Evolutionary conservation across 2,329 filamentous ascomycete species (phyloP), one percentile per base, ranked within the genome.

Genomic region (Sclerotinia minor): DNA sequence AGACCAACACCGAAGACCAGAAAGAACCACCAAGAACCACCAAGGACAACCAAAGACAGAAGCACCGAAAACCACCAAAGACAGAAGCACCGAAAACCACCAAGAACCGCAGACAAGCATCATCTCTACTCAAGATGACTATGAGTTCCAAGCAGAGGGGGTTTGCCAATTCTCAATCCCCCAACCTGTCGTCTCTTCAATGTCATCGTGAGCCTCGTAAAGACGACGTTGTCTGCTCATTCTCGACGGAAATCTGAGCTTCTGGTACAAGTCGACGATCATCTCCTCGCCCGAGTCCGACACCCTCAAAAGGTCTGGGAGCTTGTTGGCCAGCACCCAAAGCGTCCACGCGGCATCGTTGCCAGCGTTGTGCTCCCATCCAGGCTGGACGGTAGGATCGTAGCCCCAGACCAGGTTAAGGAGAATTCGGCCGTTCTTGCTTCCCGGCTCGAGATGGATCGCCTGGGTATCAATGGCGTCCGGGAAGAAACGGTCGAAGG

Each of bases 331-430:
- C 32, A 54, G 21, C 5, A 63, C 38, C 65, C 65, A 67, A 1
- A 67, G 35, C 0, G 65, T 67, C 32, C 45, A 67, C 4, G 44
- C 49, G 0, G 65, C 55, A n/a, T 67, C 65, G 5, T 67, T 67
- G 0, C 65, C 65, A 5, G 65, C 57, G 17, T 67, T 67, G 13
- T 67, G 65, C 65, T 67, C 47, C 65, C 55, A 63, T 5, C 55
- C 65, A 0, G n/a, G 41, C 6, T 15, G 38, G 5, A 6, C 1
- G 3, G n/a, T 0, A 0, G n/a, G 21, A 1, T 47, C 6, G 32
- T 63, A 63, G 0, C 9, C 17, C 9, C 29, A 6, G 0, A 54
- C 65, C 38, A 63, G n/a, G 5, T 21, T 24, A 1, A 45, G 3
- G 3, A 67, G 5, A 3, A 24, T 44, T 53, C 19, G 32, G 1